Evolutionary conservation across 805 yeast species (phyloP).

Genomic region (Schwanniomyces polymorphus): DNA sequence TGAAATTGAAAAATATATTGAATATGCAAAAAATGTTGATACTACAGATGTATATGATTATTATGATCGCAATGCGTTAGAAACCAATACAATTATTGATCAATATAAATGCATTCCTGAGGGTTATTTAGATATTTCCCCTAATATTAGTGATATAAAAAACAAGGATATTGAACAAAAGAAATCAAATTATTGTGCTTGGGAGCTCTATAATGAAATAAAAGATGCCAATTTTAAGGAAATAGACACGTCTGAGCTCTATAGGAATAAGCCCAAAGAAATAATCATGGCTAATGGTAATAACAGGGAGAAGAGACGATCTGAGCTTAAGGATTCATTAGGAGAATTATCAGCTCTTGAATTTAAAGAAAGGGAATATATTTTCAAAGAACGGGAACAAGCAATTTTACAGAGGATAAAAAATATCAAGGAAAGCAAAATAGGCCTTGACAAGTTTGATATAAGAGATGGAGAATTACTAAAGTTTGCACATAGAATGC

Average conservation of each 20-base stretch:
- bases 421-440: slow-evolving; percentile 22
- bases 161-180: neutral
- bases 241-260: neutral
- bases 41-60: slow-evolving; percentile 18
- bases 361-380: slow-evolving; percentile 12
- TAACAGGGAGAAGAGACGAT: slow-evolving; percentile 22
- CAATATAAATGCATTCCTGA: slow-evolving; percentile 6
- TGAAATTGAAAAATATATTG: slow-evolving; percentile 23
- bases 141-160: slow-evolving; percentile 11
- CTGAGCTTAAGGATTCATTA: slow-evolving; percentile 13
- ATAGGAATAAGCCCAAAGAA: slow-evolving; percentile 8
- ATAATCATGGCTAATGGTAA: slow-evolving; percentile 11
- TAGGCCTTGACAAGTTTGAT: slow-evolving; percentile 19
- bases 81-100: neutral
- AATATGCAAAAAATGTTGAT: slow-evolving; percentile 22
- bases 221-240: neutral
- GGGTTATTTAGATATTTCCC: slow-evolving; percentile 3
- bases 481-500: slow-evolving; percentile 16
- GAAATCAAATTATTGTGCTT: neutral
- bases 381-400: slow-evolving; percentile 21
- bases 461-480: slow-evolving; percentile 29
- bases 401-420: slow-evolving; percentile 24
- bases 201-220: neutral
- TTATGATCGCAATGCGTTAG: slow-evolving; percentile 4
- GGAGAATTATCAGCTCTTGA: slow-evolving; percentile 18